A percentile compares a stretch with the other conserved stretches of the same genome.
Conservation (phyloP, 352 stramenopile genomes). For the Phytophthora kernoviae region DNA sequence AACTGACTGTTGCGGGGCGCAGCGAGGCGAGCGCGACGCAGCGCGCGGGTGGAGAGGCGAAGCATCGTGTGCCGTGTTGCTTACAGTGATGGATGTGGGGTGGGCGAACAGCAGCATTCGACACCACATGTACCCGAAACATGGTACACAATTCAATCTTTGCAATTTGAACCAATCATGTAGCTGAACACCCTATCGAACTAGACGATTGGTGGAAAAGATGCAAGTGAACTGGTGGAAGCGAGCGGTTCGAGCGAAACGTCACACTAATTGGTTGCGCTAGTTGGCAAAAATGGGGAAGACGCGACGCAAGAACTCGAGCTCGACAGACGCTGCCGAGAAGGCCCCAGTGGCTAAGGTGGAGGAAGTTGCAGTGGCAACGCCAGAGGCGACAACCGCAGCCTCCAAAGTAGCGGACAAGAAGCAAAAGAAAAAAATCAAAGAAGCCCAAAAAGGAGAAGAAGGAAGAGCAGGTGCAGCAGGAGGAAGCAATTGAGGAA, state of each 20-base stretch:
- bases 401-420: constrained; percentile 9
- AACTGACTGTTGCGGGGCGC: constrained; percentile 13
- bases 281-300: constrained; percentile 46
- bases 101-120: constrained; percentile 12
- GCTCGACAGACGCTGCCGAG: constrained; percentile 11
- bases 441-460: constrained; percentile 47
- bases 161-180: constrained; percentile 31
- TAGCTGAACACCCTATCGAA: too few relatives aligned
- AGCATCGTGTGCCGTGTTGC: constrained; percentile 27
- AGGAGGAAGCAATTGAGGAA: constrained; percentile 34
- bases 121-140: constrained; percentile 19
- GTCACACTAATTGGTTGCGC: constrained; percentile 31
- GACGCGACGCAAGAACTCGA: constrained; percentile 29
- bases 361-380: constrained; percentile 16
- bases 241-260: constrained; percentile 32
- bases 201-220: neutral
- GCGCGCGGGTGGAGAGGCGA: constrained; percentile 29
- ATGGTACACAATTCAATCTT: constrained; percentile 8
- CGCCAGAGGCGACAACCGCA: constrained; percentile 5
- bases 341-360: constrained; percentile 17
- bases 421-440: constrained; percentile 39
- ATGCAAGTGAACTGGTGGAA: neutral
- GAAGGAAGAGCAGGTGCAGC: constrained; percentile 8
- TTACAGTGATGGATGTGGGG: constrained; percentile 27
- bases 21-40: constrained; percentile 28